Conservation (phyloP, 805 yeast species). For the Zygosaccharomyces gambellarensis region DNA sequence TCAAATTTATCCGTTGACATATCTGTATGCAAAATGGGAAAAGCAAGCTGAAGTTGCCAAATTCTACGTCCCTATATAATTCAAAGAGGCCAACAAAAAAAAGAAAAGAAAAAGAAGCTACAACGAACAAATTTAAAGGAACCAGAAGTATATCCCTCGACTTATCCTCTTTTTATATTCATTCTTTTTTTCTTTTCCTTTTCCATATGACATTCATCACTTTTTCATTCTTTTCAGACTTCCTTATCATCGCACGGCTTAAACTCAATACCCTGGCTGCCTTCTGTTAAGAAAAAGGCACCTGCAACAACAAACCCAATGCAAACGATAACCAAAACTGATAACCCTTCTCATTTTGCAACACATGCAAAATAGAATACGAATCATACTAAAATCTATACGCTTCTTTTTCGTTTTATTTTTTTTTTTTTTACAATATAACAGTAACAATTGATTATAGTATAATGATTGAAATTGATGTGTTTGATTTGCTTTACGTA, state of each 20-base stretch:
- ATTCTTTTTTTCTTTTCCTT: not conserved
- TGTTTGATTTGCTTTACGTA: not conserved
- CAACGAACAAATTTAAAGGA: not conserved
- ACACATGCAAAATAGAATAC: not conserved
- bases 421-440: not conserved
- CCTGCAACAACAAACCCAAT: not conserved
- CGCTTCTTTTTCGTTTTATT: not conserved
- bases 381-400: no score
- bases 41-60: no score
- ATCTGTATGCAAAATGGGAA: not conserved
- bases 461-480: not conserved
- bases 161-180: not conserved
- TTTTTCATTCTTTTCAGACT: not conserved
- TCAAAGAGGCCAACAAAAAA: no score
- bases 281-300: not conserved
- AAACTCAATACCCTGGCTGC: not conserved
- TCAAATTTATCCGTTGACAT: slow-evolving; percentile 1
- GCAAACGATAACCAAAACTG: not conserved
- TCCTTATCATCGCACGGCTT: not conserved
- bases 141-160: not conserved
- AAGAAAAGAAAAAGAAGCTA: not conserved
- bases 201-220: not conserved
- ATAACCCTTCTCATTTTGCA: not conserved
- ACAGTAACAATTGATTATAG: not conserved
- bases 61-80: no score